phyloP scores from a whole-genome alignment of 371 early-diverging fungal genomes.

The Mortierella sp. region DNA sequence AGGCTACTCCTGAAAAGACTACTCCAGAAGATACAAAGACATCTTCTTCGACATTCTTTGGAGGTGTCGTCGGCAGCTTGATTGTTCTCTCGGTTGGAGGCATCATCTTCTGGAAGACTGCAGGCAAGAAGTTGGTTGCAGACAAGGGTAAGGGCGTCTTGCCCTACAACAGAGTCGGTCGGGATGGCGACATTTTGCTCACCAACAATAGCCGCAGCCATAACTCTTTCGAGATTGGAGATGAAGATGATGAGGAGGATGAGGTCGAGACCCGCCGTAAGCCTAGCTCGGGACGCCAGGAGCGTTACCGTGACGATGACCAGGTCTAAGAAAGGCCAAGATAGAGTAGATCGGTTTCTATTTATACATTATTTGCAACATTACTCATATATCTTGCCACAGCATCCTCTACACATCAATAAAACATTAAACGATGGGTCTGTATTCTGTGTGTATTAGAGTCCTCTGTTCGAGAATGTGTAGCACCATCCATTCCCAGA shows the following conservation, averaged over 20 bases:
- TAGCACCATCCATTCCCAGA: no score
- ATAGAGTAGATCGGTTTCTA: not conserved
- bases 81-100: conserved; percentile 44
- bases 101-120: conserved; percentile 50
- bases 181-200: conserved; percentile 43
- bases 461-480: no score
- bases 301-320: conserved; percentile 52
- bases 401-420: no score
- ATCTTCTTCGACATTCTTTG: conserved; percentile 48
- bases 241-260: conserved; percentile 54
- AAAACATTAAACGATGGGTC: not conserved
- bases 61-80: conserved; percentile 44
- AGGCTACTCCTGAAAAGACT: not conserved
- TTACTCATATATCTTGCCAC: no score
- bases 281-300: conserved; percentile 42
- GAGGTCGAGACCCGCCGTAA: conserved; percentile 33
- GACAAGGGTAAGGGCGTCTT: conserved; percentile 55
- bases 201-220: conserved; percentile 36
- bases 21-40: not conserved
- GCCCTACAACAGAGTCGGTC: conserved; percentile 47
- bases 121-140: conserved; percentile 44
- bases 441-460: no score
- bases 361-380: not conserved
- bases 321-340: conserved; percentile 8
- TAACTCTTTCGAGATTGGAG: conserved; percentile 52